A percentile compares a stretch with the other conserved stretches of the same genome.
These are phyloP conservation scores for Yamadazyma kanchanaburiensis DNA, from an alignment of 1,139 yeast genomes.

Conservation along the genomic window DNA sequence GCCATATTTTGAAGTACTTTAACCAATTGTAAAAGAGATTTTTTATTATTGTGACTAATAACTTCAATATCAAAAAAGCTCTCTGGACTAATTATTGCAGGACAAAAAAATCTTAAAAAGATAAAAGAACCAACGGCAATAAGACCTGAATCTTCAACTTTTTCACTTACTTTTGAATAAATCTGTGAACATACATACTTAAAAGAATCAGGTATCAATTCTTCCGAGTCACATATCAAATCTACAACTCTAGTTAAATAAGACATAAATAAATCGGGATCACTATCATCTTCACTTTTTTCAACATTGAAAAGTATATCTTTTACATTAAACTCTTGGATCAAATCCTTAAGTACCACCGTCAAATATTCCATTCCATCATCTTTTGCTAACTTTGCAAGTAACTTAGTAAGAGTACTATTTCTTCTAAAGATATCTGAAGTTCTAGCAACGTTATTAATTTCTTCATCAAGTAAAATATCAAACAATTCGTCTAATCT, in stretches of 20 bases:
- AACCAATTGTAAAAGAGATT: slow-evolving; percentile 78
- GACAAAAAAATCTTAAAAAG: slow-evolving; percentile 82
- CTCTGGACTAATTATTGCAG: slow-evolving; percentile 90
- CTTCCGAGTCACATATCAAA: slow-evolving; percentile 54
- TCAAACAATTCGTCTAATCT: slow-evolving; percentile 55
- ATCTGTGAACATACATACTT: slow-evolving; percentile 74
- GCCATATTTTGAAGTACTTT: slow-evolving; percentile 86
- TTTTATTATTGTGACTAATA: slow-evolving; percentile 49
- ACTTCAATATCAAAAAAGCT: slow-evolving; percentile 50
- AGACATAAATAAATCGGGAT: slow-evolving; percentile 48
- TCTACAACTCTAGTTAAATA: slow-evolving; percentile 61
- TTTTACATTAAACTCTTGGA: slow-evolving; percentile 46
- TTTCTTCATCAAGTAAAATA: slow-evolving; percentile 60
- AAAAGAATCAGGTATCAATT: slow-evolving; percentile 67
- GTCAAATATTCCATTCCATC: slow-evolving; percentile 61
- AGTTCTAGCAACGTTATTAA: slow-evolving; percentile 54
- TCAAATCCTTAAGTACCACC: slow-evolving; percentile 52
- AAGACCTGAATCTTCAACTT: slow-evolving; percentile 65
- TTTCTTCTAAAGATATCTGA: slow-evolving; percentile 77
- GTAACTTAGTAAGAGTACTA: slow-evolving; percentile 75
- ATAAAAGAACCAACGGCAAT: slow-evolving; percentile 86
- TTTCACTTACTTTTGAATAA: slow-evolving; percentile 55
- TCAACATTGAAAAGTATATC: slow-evolving; percentile 68
- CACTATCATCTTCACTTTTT: slow-evolving; percentile 26
- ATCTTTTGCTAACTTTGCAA: slow-evolving; percentile 67